phyloP scores from a whole-genome alignment of 306 rosid genomes.

The Delonix regia region DNA sequence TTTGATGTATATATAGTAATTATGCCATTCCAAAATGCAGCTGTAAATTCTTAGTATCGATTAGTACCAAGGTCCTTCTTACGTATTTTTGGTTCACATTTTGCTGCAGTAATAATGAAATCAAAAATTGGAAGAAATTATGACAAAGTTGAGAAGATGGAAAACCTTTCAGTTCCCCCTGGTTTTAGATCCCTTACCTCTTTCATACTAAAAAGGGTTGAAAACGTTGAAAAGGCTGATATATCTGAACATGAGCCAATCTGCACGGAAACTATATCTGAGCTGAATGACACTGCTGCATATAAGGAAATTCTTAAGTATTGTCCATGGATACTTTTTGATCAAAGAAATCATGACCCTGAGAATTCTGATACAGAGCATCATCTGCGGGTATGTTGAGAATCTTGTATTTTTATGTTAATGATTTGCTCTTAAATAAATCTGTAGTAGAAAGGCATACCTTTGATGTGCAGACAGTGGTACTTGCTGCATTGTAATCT shows the following conservation, averaged over 20 bases:
- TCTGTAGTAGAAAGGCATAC: slow-evolving; percentile 23
- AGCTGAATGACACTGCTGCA: slow-evolving; percentile 36
- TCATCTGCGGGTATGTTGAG: slow-evolving; percentile 51
- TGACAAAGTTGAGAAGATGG: slow-evolving; percentile 33
- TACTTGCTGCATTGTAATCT: slow-evolving; percentile 10
- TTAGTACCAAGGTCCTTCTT: slow-evolving; percentile 11
- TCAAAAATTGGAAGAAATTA: slow-evolving; percentile 23
- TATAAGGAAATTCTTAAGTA: slow-evolving; percentile 31
- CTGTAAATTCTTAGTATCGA: neutral
- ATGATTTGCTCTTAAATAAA: slow-evolving; percentile 19
- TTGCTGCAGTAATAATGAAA: slow-evolving; percentile 48
- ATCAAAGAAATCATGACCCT: slow-evolving; percentile 41
- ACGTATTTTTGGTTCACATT: slow-evolving; percentile 14
- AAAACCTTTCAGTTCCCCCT: slow-evolving; percentile 59
- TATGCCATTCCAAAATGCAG: slow-evolving; percentile 13
- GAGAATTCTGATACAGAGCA: slow-evolving; percentile 48
- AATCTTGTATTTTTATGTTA: slow-evolving; percentile 26
- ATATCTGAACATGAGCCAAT: slow-evolving; percentile 40
- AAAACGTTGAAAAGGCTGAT: slow-evolving; percentile 41
- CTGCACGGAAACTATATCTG: slow-evolving; percentile 26
- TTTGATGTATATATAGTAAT: neutral
- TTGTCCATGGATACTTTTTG: slow-evolving; percentile 67
- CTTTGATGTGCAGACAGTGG: neutral
- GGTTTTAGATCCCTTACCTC: slow-evolving; percentile 72
- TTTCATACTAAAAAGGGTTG: slow-evolving; percentile 55